Base-by-base conservation (phyloP, 176 grass and related monocot genomes). In the Raddia guianensis region DNA sequence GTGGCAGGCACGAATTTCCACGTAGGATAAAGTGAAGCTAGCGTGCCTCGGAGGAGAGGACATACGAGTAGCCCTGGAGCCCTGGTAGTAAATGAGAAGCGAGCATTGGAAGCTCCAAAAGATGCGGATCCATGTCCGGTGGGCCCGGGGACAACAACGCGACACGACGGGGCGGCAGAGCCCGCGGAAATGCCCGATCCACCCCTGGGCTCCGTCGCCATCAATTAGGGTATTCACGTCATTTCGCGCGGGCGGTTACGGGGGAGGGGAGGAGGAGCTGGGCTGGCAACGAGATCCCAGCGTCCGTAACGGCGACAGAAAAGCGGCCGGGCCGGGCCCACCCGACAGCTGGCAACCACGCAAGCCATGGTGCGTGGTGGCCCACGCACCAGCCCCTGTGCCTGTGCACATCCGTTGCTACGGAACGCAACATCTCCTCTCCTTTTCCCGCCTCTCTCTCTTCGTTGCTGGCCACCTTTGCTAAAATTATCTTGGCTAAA, bases 261-360 rank as follows among this genome's bases (percentile, higher is more conserved):
- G 14, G 10, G 14, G 5, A 20, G 37, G 18, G 7, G 20, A 16
- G 13, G 37, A 11, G 11, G 20, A 16, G 13, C 6, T 18, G 1
- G 32, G 47, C 66, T 52, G 18, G 76, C 8, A 37, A 8, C 13
- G 43, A 81, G 77, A 32, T 55, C 12, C n/a, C 33, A 75, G 42
- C 83, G 68, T 46, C 75, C 75, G 45, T 63, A 80, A 73, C 76
- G 86, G 35, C 81, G 69, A 63, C 59, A 56, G 76, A 59, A 57
- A 77, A 85, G 60, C 37, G 37, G 60, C 59, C 59, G 49, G 34
- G 21, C 11, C 4, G 12, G 63, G 16, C 7, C 53, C 82, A 18
- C 62, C 12, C 2, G 62, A 75, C 59, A 56, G 63, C 70, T 47
- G 42, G 45, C 49, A 18, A 62, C 5, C 9, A 18, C 44, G 0